These are phyloP conservation scores for Penicillium sp. DNA, from an alignment of 2,329 filamentous ascomycete species.

Conservation along the genomic window DNA sequence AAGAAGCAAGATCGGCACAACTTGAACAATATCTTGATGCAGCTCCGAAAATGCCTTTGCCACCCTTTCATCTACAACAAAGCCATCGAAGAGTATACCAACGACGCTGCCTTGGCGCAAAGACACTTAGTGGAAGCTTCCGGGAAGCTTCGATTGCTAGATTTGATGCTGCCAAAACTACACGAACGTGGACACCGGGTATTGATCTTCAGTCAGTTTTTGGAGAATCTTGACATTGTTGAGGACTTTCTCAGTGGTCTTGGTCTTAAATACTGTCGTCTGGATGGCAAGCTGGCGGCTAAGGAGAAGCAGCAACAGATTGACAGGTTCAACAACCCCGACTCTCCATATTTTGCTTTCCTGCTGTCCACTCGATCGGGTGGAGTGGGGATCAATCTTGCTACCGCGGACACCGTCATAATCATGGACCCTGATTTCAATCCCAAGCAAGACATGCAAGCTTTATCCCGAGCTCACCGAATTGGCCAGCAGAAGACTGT, in stretches of 20 bases:
- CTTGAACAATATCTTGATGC: constrained; percentile 91
- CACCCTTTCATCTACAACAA: constrained; percentile 94
- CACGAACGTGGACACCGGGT: constrained; percentile 82
- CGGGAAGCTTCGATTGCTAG: constrained; percentile 77
- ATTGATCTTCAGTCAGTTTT: constrained; percentile 91
- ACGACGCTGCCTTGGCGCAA: constrained; percentile 59
- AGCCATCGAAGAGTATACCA: constrained; percentile 77
- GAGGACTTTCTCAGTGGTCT: constrained; percentile 86
- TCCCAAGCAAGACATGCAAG: constrained; percentile 95
- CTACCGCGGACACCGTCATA: constrained; percentile 94
- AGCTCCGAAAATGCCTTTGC: constrained; percentile 88
- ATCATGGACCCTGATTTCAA: constrained; percentile 98
- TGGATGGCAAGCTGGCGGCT: constrained; percentile 78
- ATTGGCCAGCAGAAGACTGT: constrained; percentile 97
- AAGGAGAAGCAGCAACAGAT: constrained; percentile 92
- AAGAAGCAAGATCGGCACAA: constrained; percentile 70
- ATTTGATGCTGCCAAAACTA: constrained; percentile 81
- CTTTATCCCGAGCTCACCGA: constrained; percentile 85
- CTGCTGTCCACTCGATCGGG: constrained; percentile 89
- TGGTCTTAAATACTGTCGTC: constrained; percentile 66
- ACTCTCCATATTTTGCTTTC: constrained; percentile 82
- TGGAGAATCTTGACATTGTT: constrained; percentile 78
- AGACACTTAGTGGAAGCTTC: constrained; percentile 87
- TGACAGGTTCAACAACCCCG: constrained; percentile 82
- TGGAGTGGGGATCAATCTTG: constrained; percentile 95